A percentile compares a stretch with the other conserved stretches of the same genome.
phyloP scores from a whole-genome alignment of 495 filamentous ascomycete genomes.

The Penicillium bovifimosum region DNA sequence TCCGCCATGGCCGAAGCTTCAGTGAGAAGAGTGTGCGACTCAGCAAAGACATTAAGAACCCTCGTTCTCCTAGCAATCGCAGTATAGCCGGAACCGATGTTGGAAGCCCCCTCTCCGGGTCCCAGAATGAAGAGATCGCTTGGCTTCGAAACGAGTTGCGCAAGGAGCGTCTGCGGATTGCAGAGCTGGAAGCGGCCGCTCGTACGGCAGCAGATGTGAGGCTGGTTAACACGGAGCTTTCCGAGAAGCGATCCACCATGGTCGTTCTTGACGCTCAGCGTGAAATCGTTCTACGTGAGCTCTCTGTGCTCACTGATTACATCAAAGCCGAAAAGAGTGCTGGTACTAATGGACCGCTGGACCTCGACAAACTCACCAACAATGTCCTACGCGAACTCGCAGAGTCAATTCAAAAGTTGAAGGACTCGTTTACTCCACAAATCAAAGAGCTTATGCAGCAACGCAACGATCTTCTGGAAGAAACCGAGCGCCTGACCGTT shows the following conservation, averaged over 20 bases:
- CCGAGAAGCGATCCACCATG: conserved; percentile 93
- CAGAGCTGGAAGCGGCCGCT: conserved; percentile 72
- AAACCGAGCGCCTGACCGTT: conserved; percentile 69
- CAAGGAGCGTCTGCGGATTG: conserved; percentile 71
- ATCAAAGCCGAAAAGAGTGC: conserved; percentile 62
- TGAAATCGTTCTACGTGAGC: conserved; percentile 88
- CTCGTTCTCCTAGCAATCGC: conserved; percentile 67
- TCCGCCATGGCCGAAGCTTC: conserved; percentile 87
- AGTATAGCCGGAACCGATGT: conserved; percentile 58
- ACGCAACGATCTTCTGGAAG: conserved; percentile 73
- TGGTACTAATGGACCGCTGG: conserved; percentile 56
- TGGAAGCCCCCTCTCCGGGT: conserved; percentile 63
- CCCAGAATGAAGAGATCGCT: conserved; percentile 65
- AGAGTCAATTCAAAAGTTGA: conserved; percentile 78
- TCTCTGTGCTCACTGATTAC: conserved; percentile 80
- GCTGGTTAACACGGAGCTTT: conserved; percentile 75
- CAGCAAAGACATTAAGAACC: conserved; percentile 53
- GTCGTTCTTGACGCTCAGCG: conserved; percentile 92
- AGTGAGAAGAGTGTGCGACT: conserved; percentile 60
- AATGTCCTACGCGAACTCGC: conserved; percentile 84
- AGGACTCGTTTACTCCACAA: conserved; percentile 66
- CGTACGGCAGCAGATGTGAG: conserved; percentile 73
- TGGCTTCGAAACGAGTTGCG: conserved; percentile 72
- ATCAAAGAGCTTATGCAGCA: conserved; percentile 83
- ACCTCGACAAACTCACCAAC: conserved; percentile 71